phyloP scores from a whole-genome alignment of 331 rosid species.

The Pyracantha coccinea region DNA sequence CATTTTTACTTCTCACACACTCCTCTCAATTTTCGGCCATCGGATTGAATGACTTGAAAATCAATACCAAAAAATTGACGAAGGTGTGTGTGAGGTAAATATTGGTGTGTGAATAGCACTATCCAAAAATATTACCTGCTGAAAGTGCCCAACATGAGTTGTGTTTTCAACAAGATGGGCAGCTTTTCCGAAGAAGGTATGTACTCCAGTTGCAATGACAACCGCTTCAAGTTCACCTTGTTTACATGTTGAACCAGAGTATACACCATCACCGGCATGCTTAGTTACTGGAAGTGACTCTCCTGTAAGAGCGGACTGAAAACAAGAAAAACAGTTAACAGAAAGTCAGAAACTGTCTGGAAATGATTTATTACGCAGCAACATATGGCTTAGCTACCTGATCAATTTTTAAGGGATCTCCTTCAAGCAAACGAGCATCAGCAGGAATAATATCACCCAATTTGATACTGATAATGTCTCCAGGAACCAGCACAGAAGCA shows the following conservation, averaged over 20 bases:
- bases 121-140: constrained; percentile 21
- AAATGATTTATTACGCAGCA: not conserved
- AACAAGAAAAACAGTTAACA: not conserved
- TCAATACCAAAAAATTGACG: too few relatives aligned
- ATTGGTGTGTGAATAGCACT: too few relatives aligned
- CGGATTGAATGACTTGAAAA: too few relatives aligned
- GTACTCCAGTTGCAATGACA: constrained; percentile 68
- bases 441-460: constrained; percentile 31
- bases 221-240: constrained; percentile 73
- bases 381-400: not conserved
- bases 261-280: constrained; percentile 43
- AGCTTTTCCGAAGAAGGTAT: constrained; percentile 69
- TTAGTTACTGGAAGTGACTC: constrained; percentile 62
- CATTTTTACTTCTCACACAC: too few relatives aligned
- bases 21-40: too few relatives aligned
- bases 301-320: constrained; percentile 66
- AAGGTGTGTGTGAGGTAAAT: too few relatives aligned
- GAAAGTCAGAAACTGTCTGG: not conserved
- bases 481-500: constrained; percentile 28
- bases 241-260: constrained; percentile 63
- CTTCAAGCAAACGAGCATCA: constrained; percentile 30
- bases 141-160: constrained; percentile 68
- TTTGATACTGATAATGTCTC: constrained; percentile 26
- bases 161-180: constrained; percentile 74
- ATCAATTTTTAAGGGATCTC: constrained; percentile 27